These are phyloP conservation scores for Plasmodium knowlesi DNA, from an alignment of 169 alveolate species.

Conservation along the genomic window DNA sequence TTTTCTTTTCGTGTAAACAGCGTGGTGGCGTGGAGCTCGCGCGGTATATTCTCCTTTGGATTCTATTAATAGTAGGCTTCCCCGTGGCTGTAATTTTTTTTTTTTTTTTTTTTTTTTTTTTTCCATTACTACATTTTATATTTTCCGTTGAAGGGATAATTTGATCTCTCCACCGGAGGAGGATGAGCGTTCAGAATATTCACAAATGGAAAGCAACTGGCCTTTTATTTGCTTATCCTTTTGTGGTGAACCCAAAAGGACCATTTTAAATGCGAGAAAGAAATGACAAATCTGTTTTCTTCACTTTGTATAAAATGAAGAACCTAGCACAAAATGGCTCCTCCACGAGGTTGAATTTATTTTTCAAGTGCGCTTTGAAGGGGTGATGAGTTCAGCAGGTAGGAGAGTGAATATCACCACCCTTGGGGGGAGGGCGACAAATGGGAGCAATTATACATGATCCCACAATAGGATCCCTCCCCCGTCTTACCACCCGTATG, in stretches of 20 bases:
- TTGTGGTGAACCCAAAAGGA: neutral
- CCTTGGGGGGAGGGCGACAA: too few species aligned
- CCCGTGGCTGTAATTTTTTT: neutral
- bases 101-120: neutral
- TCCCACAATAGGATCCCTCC: too few species aligned
- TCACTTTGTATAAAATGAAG: neutral
- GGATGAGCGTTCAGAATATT: too few species aligned
- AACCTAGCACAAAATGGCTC: neutral
- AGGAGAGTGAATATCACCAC: neutral
- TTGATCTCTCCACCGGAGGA: neutral
- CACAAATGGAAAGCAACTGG: neutral
- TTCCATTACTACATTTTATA: neutral
- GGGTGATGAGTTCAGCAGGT: neutral
- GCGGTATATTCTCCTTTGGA: neutral
- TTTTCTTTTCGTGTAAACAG: neutral
- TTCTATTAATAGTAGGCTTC: neutral
- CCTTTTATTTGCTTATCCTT: neutral
- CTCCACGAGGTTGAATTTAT: neutral
- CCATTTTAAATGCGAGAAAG: neutral
- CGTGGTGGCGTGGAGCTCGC: neutral
- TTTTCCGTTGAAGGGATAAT: neutral
- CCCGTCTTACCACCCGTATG: too few species aligned
- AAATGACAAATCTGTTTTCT: neutral
- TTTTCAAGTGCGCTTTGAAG: neutral
- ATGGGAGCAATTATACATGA: too few species aligned